Percentiles rank a stretch among this genome's conserved stretches.
phyloP scores from a whole-genome alignment of 257 asterid genomes.

The Nemophila menziesii region DNA sequence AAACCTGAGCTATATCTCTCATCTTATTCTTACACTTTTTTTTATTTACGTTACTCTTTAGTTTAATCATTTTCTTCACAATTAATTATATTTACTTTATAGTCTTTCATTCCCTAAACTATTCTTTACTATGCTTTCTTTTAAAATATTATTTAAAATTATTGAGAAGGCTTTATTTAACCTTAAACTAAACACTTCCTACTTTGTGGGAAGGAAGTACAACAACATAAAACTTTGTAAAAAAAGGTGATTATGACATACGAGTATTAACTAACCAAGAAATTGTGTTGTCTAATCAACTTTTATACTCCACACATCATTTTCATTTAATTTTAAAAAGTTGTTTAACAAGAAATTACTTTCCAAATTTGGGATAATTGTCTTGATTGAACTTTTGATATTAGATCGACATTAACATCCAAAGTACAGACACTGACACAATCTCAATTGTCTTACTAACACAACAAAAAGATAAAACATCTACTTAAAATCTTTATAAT shows the following conservation, averaged over 20 bases:
- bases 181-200: not conserved
- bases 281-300: conserved; percentile 2
- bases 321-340: not conserved
- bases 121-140: too few relatives aligned
- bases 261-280: not conserved
- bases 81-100: too few relatives aligned
- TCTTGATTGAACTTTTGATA: not conserved
- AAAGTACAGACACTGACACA: not conserved
- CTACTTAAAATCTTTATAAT: not conserved
- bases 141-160: too few relatives aligned
- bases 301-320: not conserved
- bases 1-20: too few relatives aligned
- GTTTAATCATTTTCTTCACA: too few relatives aligned
- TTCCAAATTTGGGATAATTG: not conserved
- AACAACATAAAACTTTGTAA: not conserved
- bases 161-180: too few relatives aligned
- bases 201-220: not conserved
- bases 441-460: not conserved
- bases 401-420: not conserved
- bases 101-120: too few relatives aligned
- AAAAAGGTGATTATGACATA: conserved; percentile 1
- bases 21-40: too few relatives aligned
- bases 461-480: not conserved
- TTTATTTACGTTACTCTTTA: too few relatives aligned
- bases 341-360: not conserved